Base-by-base conservation (phyloP, 148 eudicot genomes). In the Mesembryanthemum crystallinum region DNA sequence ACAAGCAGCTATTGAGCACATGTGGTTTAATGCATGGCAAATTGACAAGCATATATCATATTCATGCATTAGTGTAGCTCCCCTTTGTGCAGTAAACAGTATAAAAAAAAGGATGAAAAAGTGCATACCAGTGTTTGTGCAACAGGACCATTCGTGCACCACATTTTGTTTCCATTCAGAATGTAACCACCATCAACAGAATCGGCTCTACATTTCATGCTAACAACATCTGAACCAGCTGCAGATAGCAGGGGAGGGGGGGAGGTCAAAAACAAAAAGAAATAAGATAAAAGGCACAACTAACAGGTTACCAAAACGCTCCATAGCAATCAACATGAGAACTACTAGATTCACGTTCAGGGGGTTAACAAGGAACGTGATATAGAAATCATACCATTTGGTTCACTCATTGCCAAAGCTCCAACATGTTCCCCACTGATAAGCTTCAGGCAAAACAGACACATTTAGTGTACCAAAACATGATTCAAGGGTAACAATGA, bases 351-450 rank as follows among this genome's bases (percentile, higher is more conserved):
- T n/a, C n/a, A n/a, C n/a, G n/a, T n/a, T 27, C 35, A 49, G 61
- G 61, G 18, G 37, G 25, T 20, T 70, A 17, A 52, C 9, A 52
- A 59, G 59, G 45, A 71, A 58, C 55, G 51, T 3, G 73, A n/a
- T 14, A 59, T 13, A 78, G 9, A 62, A 73, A 55, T 14, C 74
- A 64, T 89, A 95, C 99, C 90, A 83, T 92, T 92, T 71, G 99
- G 99, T 87, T 95, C 99, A 84, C 99, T 95, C 99, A 95, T 95
- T 77, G 99, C 98, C 82, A 95, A 88, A 75, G 99, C 99, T 84
- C 99, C 99, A 13, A 95, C 88, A 78, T 95, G 93, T 88, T 95
- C 99, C 76, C 99, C 99, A 75, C 90, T 95, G 88, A 95, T 91
- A 67, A 95, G 89, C 99, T 95, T 76, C 88, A 81, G 7, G 66